These are phyloP conservation scores for Aureobasidium sp. DNA, from an alignment of 2,329 filamentous ascomycete species.

Conservation along the genomic window DNA sequence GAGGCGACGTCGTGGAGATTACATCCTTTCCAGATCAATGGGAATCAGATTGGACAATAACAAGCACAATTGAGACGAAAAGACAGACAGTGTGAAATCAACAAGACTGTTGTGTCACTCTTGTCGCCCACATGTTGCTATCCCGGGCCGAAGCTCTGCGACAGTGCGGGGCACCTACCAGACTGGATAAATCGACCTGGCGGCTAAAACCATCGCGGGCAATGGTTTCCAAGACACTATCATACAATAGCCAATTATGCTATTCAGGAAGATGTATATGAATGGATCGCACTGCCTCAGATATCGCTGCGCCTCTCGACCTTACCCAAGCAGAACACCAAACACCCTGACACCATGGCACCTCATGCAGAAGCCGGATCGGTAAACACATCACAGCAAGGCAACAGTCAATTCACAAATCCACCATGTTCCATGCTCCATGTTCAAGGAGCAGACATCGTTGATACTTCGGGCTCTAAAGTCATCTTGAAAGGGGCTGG, in stretches of 20 bases:
- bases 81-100: not conserved
- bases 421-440: slow-evolving; percentile 28
- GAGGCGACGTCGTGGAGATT: not conserved
- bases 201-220: slow-evolving; percentile 7
- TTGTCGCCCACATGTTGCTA: too few species aligned
- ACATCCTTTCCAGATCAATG: not conserved
- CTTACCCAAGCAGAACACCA: not conserved
- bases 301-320: not conserved
- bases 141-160: not conserved
- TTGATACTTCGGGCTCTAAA: slow-evolving; percentile 37
- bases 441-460: slow-evolving; percentile 38
- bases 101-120: too few species aligned
- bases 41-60: not conserved
- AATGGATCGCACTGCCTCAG: not conserved
- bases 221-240: not conserved
- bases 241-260: slow-evolving; percentile 12
- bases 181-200: slow-evolving; percentile 5
- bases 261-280: not conserved
- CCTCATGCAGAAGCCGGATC: not conserved
- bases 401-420: not conserved
- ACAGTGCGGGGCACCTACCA: not conserved
- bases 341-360: too few species aligned
- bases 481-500: slow-evolving; percentile 44
- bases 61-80: not conserved
- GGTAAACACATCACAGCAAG: not conserved